phyloP scores from a whole-genome alignment of 306 rosid species.

The Cucurbita moschata region DNA sequence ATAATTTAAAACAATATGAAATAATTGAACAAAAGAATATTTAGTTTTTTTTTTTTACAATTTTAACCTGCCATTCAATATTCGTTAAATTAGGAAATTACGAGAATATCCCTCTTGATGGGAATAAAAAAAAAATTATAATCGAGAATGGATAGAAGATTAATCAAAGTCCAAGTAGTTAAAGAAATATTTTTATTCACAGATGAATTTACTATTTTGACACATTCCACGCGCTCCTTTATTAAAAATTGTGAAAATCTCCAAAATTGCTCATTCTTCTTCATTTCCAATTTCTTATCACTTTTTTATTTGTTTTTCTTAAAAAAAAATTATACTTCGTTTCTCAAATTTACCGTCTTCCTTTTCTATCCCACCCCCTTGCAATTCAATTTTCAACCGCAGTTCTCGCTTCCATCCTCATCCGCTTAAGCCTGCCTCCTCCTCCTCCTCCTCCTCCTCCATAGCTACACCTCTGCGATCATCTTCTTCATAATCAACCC shows the following conservation, averaged over 20 bases:
- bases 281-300: background rate
- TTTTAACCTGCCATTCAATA: background rate
- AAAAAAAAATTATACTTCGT: background rate
- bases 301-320: background rate
- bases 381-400: conserved; percentile 1
- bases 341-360: background rate
- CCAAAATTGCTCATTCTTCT: too few species aligned
- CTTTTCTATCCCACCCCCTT: background rate
- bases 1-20: too few species aligned
- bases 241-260: too few species aligned
- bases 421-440: background rate
- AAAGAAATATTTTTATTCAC: too few species aligned
- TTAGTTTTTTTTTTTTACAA: background rate
- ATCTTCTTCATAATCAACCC: background rate
- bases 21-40: too few species aligned
- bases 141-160: background rate
- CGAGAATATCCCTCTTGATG: background rate
- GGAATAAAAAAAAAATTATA: too few species aligned
- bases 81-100: background rate
- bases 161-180: too few species aligned
- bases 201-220: too few species aligned
- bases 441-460: background rate
- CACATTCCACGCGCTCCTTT: too few species aligned
- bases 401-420: conserved; percentile 2
- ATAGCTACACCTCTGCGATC: background rate